These are phyloP conservation scores for Aspergillus viridinutans DNA, from an alignment of 2,329 filamentous ascomycete species.

Conservation along the genomic window DNA sequence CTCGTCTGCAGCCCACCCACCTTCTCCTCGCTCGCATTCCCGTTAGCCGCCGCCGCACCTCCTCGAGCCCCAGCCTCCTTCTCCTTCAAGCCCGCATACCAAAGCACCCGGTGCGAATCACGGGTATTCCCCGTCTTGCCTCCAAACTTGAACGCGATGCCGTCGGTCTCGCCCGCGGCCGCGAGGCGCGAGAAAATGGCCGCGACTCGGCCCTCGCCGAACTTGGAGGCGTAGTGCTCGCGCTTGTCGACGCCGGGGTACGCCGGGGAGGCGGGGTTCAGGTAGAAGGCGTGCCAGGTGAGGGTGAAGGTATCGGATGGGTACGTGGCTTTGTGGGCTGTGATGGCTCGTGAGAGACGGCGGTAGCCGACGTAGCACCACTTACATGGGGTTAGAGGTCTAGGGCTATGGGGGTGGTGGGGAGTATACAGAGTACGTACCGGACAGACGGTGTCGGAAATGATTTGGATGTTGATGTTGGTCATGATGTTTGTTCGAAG, in stretches of 20 bases:
- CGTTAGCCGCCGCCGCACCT: background rate
- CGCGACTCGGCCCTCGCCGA: slow-evolving; percentile 58
- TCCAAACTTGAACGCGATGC: slow-evolving; percentile 68
- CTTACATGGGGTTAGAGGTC: slow-evolving; percentile 4
- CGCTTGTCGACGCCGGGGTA: slow-evolving; percentile 49
- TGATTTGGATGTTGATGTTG: slow-evolving; percentile 69
- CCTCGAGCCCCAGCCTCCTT: slow-evolving; percentile 1
- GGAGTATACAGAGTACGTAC: slow-evolving; percentile 20
- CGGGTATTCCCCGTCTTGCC: slow-evolving; percentile 72
- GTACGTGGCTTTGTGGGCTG: slow-evolving; percentile 59
- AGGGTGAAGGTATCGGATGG: slow-evolving; percentile 68
- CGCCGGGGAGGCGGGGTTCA: slow-evolving; percentile 62
- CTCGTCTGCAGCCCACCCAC: slow-evolving; percentile 52
- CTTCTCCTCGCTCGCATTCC: slow-evolving; percentile 23
- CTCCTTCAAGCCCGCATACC: slow-evolving; percentile 59
- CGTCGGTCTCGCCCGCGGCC: slow-evolving; percentile 58
- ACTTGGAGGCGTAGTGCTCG: slow-evolving; percentile 57
- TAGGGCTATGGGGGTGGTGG: background rate
- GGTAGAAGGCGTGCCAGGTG: slow-evolving; percentile 75
- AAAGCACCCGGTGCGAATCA: slow-evolving; percentile 72
- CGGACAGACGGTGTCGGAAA: slow-evolving; percentile 79
- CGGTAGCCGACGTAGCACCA: slow-evolving; percentile 77
- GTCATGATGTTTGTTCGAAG: slow-evolving; percentile 53
- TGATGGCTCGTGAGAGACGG: slow-evolving; percentile 68
- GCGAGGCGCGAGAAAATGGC: slow-evolving; percentile 57